These are phyloP conservation scores for Cenchrus americanus DNA, from an alignment of 176 grass and related monocot species.

Conservation along the genomic window DNA sequence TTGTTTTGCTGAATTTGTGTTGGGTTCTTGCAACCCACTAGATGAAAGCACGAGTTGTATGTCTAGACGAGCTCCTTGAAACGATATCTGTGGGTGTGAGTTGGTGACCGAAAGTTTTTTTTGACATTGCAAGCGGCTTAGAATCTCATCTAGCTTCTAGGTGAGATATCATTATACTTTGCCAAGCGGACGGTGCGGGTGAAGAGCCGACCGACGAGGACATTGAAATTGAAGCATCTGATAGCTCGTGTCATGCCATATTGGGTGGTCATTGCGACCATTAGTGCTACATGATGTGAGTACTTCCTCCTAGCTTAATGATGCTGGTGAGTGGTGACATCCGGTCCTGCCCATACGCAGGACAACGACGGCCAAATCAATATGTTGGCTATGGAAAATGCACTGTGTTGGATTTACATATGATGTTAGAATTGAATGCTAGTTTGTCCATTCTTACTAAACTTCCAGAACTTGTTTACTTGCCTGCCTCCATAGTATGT, in stretches of 20 bases:
- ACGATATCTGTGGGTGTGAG: not conserved
- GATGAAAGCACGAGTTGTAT: too few species aligned
- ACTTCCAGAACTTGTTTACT: too few species aligned
- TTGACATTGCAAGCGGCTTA: not conserved
- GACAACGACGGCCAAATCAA: conserved; percentile 1
- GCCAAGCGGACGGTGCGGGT: not conserved
- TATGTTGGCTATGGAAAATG: too few species aligned
- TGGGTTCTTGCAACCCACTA: not conserved
- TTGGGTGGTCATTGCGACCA: not conserved
- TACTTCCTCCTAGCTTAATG: not conserved
- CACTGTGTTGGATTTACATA: too few species aligned
- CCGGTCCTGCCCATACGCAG: not conserved
- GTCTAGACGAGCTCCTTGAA: not conserved
- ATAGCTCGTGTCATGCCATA: too few species aligned
- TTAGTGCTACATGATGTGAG: conserved; percentile 1
- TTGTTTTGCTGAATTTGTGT: not conserved
- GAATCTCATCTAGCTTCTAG: not conserved
- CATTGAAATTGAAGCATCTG: conserved; percentile 5
- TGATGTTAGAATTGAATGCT: too few species aligned
- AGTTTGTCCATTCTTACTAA: too few species aligned
- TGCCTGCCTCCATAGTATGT: too few species aligned
- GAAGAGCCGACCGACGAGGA: not conserved
- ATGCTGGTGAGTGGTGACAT: not conserved
- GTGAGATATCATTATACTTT: not conserved
- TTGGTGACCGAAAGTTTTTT: conserved; percentile 2